Conservation (phyloP, 257 asterid genomes). For the Scutellaria baicalensis region DNA sequence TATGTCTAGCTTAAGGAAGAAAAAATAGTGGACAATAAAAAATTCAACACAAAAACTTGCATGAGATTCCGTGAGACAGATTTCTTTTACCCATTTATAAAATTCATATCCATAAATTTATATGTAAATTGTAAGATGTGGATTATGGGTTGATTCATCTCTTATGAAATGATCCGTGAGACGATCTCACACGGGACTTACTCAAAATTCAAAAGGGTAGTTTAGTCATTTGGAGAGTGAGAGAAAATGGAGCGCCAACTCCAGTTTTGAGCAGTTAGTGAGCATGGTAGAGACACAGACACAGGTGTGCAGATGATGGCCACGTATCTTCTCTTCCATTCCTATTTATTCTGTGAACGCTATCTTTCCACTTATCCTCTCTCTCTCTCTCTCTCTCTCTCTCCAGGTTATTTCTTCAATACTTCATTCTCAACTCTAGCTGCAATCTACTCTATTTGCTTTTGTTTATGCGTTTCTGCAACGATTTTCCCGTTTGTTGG, state of each 20-base stretch:
- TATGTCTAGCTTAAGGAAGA: too few species aligned
- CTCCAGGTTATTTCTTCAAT: slow-evolving; percentile 6
- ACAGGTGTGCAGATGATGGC: slow-evolving; percentile 32
- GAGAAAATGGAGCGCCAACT: slow-evolving; percentile 9
- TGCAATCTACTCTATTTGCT: background rate
- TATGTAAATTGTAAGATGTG: too few species aligned
- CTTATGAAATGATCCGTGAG: too few species aligned
- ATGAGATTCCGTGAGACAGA: too few species aligned
- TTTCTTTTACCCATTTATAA: too few species aligned
- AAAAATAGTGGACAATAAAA: too few species aligned
- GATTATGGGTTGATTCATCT: too few species aligned
- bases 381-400: background rate
- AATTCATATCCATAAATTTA: too few species aligned
- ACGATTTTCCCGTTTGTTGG: too few species aligned
- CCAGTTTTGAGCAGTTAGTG: slow-evolving; percentile 3
- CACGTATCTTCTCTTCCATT: slow-evolving; percentile 19
- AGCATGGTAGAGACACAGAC: slow-evolving; percentile 24
- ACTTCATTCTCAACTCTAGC: background rate
- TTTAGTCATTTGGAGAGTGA: background rate
- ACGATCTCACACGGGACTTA: too few species aligned
- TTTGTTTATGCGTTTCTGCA: too few species aligned
- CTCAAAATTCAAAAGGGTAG: background rate
- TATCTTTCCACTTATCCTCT: slow-evolving; percentile 46
- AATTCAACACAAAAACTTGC: too few species aligned
- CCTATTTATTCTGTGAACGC: slow-evolving; percentile 41